Conservation (phyloP, 2,329 filamentous ascomycete genomes). For the Fusarium sp. region DNA sequence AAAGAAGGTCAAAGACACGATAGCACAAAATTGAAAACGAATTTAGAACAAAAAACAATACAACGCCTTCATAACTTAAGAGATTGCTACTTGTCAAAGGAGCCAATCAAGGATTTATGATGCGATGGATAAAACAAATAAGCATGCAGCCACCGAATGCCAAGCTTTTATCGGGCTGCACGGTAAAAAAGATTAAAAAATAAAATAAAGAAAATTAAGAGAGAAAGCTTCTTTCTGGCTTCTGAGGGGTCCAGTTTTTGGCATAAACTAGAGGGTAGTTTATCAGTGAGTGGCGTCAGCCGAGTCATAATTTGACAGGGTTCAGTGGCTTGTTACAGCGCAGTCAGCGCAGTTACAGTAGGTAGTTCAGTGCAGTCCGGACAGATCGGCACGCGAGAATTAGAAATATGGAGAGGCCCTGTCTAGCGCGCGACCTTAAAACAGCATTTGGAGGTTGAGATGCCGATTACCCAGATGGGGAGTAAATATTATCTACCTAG, state of each 20-base stretch:
- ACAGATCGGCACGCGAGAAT: conserved; percentile 46
- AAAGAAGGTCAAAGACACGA: conserved; percentile 4
- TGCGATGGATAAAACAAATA: conserved; percentile 32
- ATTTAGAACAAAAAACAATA: not conserved
- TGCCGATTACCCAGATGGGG: conserved; percentile 45
- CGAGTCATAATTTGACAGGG: conserved; percentile 35
- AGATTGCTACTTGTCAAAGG: not conserved
- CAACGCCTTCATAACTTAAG: not conserved
- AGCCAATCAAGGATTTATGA: conserved; percentile 33
- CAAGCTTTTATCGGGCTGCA: conserved; percentile 47
- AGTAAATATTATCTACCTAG: not conserved
- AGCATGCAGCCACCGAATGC: conserved; percentile 46
- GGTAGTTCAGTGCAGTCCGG: conserved; percentile 14
- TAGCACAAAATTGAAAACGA: not conserved
- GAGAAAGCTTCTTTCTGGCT: conserved; percentile 39
- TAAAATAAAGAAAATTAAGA: conserved; percentile 7
- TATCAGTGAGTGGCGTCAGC: conserved; percentile 34
- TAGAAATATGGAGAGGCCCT: conserved; percentile 43
- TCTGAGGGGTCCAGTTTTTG: not conserved
- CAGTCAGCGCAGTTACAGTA: no score
- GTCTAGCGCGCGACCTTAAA: conserved; percentile 36
- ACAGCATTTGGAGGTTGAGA: conserved; percentile 27
- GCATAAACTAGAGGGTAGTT: conserved; percentile 15
- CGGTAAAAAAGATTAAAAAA: conserved; percentile 32
- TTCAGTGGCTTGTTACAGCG: not conserved